phyloP scores from a whole-genome alignment of 2,329 filamentous ascomycete genomes.

The Curvularia eragrostidis region DNA sequence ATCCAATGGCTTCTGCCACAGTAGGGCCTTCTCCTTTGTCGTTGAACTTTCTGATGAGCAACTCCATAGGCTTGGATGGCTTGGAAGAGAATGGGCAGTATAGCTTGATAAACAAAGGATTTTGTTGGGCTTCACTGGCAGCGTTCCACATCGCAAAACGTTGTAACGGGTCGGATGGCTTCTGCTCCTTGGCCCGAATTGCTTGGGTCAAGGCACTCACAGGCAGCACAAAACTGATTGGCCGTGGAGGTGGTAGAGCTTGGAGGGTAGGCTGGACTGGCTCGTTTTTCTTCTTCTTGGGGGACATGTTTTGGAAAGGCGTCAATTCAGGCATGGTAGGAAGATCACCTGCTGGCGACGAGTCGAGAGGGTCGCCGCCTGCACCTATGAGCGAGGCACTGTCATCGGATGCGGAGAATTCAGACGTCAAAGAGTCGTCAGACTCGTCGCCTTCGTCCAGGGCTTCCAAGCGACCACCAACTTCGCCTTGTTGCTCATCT shows the following conservation, averaged over 20 bases:
- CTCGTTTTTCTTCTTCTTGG: constrained; percentile 63
- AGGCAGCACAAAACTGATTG: constrained; percentile 73
- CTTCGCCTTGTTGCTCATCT: constrained; percentile 55
- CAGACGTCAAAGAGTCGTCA: constrained; percentile 50
- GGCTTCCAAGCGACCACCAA: constrained; percentile 45
- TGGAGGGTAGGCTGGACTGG: constrained; percentile 59
- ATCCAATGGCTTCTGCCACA: constrained; percentile 81
- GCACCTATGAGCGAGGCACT: constrained; percentile 74
- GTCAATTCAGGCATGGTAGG: constrained; percentile 54
- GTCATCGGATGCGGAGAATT: constrained; percentile 58
- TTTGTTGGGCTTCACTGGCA: constrained; percentile 71
- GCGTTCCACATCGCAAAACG: constrained; percentile 78
- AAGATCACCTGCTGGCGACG: constrained; percentile 56
- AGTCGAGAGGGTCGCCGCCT: constrained; percentile 65
- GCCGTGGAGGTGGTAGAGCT: constrained; percentile 73
- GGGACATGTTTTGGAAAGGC: constrained; percentile 60
- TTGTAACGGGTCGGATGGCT: constrained; percentile 74
- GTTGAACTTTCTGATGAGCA: constrained; percentile 72
- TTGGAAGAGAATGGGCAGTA: constrained; percentile 75
- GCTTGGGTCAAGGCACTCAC: constrained; percentile 75
- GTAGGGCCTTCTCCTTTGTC: constrained; percentile 74
- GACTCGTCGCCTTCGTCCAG: constrained; percentile 51
- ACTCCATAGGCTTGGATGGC: constrained; percentile 70
- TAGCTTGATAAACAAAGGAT: constrained; percentile 77
- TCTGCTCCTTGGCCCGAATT: constrained; percentile 74